Evolutionary conservation across 1,284 basidiomycete genomes (phyloP).

Genomic region (Athelia psychrophila): DNA sequence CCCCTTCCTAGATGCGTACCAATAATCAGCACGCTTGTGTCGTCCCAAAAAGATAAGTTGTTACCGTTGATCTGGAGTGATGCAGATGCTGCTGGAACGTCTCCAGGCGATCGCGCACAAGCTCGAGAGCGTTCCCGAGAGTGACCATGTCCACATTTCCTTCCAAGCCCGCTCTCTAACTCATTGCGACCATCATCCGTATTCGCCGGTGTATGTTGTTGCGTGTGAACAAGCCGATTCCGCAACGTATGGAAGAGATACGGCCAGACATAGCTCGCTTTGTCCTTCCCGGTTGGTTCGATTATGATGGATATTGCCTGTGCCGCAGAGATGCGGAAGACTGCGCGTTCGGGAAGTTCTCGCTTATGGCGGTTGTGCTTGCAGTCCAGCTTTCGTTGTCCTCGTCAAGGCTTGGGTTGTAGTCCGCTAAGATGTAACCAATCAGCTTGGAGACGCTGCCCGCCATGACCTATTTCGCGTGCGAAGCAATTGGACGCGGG

Average conservation of each 20-base stretch:
- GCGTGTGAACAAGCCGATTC: slow-evolving; percentile 85
- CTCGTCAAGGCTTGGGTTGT: slow-evolving; percentile 32
- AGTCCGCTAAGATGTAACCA: slow-evolving; percentile 79
- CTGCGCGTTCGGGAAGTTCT: slow-evolving; percentile 60
- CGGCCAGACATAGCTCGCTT: slow-evolving; percentile 98
- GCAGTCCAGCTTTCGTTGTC: slow-evolving; percentile 8
- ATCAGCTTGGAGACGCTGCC: slow-evolving; percentile 75
- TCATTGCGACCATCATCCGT: slow-evolving; percentile 64
- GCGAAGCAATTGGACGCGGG: slow-evolving; percentile 87
- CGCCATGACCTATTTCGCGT: slow-evolving; percentile 81
- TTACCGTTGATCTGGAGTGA: slow-evolving; percentile 73
- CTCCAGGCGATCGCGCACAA: slow-evolving; percentile 70
- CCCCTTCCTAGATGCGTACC: slow-evolving; percentile 48
- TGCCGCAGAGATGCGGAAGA: slow-evolving; percentile 85
- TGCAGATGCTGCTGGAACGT: slow-evolving; percentile 73
- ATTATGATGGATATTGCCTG: slow-evolving; percentile 90
- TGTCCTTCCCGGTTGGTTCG: slow-evolving; percentile 97
- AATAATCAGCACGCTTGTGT: slow-evolving; percentile 1
- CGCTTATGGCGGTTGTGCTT: slow-evolving; percentile 10
- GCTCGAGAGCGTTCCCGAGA: slow-evolving; percentile 78
- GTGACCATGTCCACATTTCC: slow-evolving; percentile 95
- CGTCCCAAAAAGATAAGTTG: slow-evolving; percentile 20
- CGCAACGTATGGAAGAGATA: slow-evolving; percentile 94
- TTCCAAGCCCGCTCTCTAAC: slow-evolving; percentile 81
- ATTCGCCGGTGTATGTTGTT: slow-evolving; percentile 58